phyloP scores from a whole-genome alignment of 768 basidiomycete genomes.

The Boletellus sp. region DNA sequence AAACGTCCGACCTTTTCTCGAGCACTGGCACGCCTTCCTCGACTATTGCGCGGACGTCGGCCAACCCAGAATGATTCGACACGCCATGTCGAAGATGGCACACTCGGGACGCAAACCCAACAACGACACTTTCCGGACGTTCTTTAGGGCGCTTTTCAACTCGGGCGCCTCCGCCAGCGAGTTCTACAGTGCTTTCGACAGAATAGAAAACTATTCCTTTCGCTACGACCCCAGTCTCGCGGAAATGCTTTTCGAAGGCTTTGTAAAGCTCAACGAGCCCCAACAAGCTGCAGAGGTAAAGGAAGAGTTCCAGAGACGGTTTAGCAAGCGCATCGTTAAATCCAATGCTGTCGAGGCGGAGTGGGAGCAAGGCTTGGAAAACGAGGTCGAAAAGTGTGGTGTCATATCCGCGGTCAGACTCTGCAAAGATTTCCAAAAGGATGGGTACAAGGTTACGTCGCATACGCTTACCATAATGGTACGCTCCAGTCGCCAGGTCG shows the following conservation, averaged over 20 bases:
- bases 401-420: slow-evolving; percentile 33
- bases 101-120: slow-evolving; percentile 40
- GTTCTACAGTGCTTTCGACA: slow-evolving; percentile 42
- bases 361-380: slow-evolving; percentile 29
- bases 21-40: slow-evolving; percentile 56
- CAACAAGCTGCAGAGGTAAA: slow-evolving; percentile 38
- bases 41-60: slow-evolving; percentile 34
- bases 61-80: slow-evolving; percentile 24
- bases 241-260: slow-evolving; percentile 40
- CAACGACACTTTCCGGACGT: slow-evolving; percentile 45
- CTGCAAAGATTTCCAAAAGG: slow-evolving; percentile 31
- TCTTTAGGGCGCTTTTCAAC: slow-evolving; percentile 44
- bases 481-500: slow-evolving; percentile 35
- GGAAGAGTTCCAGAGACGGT: slow-evolving; percentile 35
- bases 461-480: slow-evolving; percentile 42
- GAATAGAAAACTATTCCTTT: slow-evolving; percentile 44
- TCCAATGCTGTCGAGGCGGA: slow-evolving; percentile 25
- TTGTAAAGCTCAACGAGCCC: slow-evolving; percentile 37
- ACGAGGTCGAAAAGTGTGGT: slow-evolving; percentile 33
- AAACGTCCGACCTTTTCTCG: slow-evolving; percentile 41
- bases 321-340: slow-evolving; percentile 28
- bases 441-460: slow-evolving; percentile 31
- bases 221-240: slow-evolving; percentile 42
- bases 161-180: slow-evolving; percentile 28
- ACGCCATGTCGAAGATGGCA: slow-evolving; percentile 36